These are phyloP conservation scores for Boletus smithii DNA, from an alignment of 1,284 basidiomycete species.

Conservation along the genomic window DNA sequence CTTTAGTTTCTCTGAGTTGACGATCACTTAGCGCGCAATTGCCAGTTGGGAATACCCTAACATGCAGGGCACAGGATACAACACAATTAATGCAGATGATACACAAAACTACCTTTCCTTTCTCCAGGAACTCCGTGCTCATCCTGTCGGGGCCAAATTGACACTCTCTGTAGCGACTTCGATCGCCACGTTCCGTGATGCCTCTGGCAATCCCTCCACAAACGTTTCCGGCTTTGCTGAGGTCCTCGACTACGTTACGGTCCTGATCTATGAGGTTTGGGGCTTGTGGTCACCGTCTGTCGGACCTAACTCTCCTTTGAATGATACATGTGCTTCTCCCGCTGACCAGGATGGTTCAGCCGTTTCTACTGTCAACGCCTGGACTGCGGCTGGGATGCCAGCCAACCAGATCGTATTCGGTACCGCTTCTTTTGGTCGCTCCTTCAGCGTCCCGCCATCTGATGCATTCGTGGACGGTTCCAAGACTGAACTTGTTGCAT, in stretches of 20 bases:
- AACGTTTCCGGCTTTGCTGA: constrained; percentile 46
- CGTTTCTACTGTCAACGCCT: constrained; percentile 55
- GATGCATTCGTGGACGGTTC: constrained; percentile 29
- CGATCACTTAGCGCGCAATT: constrained; percentile 2
- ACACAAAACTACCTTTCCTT: constrained; percentile 45
- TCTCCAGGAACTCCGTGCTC: constrained; percentile 44
- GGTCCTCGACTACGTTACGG: constrained; percentile 59
- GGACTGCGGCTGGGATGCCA: constrained; percentile 65
- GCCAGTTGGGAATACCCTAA: constrained; percentile 54
- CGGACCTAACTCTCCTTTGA: constrained; percentile 71
- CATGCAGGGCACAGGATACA: constrained; percentile 43
- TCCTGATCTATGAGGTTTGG: constrained; percentile 78
- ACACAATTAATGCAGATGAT: constrained; percentile 42
- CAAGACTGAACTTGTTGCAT: constrained; percentile 28
- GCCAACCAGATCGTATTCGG: constrained; percentile 62
- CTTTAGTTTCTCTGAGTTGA: not conserved
- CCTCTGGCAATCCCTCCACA: constrained; percentile 48
- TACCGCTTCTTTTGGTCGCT: constrained; percentile 56
- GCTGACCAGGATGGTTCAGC: constrained; percentile 60
- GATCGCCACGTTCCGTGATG: constrained; percentile 52
- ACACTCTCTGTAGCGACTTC: constrained; percentile 60
- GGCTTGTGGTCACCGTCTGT: constrained; percentile 46
- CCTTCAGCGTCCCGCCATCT: constrained; percentile 37
- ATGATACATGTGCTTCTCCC: constrained; percentile 54
- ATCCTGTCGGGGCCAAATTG: constrained; percentile 39